Base-by-base conservation (phyloP, 1,284 basidiomycete species). In the Moesziomyces sp. region DNA sequence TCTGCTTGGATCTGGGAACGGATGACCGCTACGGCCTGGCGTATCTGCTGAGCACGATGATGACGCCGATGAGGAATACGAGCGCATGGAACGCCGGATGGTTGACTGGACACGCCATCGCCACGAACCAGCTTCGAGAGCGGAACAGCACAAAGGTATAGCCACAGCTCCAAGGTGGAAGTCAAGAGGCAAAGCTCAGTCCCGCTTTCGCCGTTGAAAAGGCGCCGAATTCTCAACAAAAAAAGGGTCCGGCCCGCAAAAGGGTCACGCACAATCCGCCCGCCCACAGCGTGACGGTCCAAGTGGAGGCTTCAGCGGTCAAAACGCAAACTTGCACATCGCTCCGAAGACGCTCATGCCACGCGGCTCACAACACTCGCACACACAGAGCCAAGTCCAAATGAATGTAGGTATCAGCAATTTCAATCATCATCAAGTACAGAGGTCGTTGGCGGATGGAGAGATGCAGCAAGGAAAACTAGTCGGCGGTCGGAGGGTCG, bases 21-120 rank as follows among this genome's bases (percentile, higher is more conserved):
- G 30, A 21, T 21, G 34, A 21, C 23, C 30, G 43, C 65, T 58
- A 71, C 16, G 64, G 52, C 58, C 67, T 72, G 60, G 72, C 58
- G 55, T 79, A 71, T 34, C 67, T 66, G 46, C 65, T 60, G 44
- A 79, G 69, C 55, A 78, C 71, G 74, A 80, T 76, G 62, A 80
- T 46, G n/a, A 78, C 65, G 49, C 78, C 78, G 50, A 80, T 53
- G 58, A 80, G 60, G 38, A 80, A 78, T 46, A 80, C 69, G 34
- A 80, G 56, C 4, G 78, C 78, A 60, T 80, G 78, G 55, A 78
- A 80, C 2, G 68, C 62, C 14, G 78, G 78, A 34, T 78, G 77
- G 45, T 80, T 75, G 60, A 80, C 78, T 24, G 78, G 78, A 48
- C 78, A 79, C 19, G 76, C 78, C 78, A 79, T 79, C 2, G 30